phyloP scores from a whole-genome alignment of 1,284 basidiomycete genomes.

The Cryptococcus sp. region DNA sequence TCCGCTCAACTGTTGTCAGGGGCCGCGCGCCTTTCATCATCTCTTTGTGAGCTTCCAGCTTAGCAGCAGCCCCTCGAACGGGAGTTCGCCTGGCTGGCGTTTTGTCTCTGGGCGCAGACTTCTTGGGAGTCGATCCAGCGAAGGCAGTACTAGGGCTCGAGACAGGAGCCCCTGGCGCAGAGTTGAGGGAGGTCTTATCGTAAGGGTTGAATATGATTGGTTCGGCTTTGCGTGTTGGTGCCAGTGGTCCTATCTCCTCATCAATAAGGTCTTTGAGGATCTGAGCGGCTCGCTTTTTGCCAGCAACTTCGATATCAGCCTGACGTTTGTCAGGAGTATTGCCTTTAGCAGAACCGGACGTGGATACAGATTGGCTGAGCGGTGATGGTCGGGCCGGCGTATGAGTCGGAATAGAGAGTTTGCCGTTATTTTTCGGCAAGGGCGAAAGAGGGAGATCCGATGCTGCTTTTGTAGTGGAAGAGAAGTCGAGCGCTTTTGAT shows the following conservation, averaged over 20 bases:
- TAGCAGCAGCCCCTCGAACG: slow-evolving; percentile 44
- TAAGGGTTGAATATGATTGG: slow-evolving; percentile 46
- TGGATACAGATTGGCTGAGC: slow-evolving; percentile 12
- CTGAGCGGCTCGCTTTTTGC: slow-evolving; percentile 39
- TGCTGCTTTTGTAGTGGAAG: background rate
- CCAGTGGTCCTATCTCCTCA: slow-evolving; percentile 31
- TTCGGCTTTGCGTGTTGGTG: slow-evolving; percentile 15
- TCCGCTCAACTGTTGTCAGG: slow-evolving; percentile 25
- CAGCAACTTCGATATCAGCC: slow-evolving; percentile 23
- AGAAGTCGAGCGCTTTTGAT: slow-evolving; percentile 4
- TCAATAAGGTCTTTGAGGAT: slow-evolving; percentile 43
- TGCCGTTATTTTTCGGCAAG: background rate
- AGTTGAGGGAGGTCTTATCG: slow-evolving; percentile 23
- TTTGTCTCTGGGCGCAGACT: slow-evolving; percentile 11
- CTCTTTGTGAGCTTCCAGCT: slow-evolving; percentile 32
- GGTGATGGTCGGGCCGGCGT: slow-evolving; percentile 22
- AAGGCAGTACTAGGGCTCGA: slow-evolving; percentile 12
- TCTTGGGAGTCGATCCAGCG: slow-evolving; percentile 25
- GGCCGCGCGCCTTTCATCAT: slow-evolving; percentile 18
- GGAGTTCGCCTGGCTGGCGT: slow-evolving; percentile 24
- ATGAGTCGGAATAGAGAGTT: background rate
- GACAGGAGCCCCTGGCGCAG: slow-evolving; percentile 8
- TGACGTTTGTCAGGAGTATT: slow-evolving; percentile 8
- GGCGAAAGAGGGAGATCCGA: slow-evolving; percentile 4
- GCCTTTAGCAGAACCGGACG: background rate